A percentile compares a stretch with the other conserved stretches of the same genome.
Evolutionary conservation across 768 basidiomycete species (phyloP).

Genomic region (Suillus luteus): DNA sequence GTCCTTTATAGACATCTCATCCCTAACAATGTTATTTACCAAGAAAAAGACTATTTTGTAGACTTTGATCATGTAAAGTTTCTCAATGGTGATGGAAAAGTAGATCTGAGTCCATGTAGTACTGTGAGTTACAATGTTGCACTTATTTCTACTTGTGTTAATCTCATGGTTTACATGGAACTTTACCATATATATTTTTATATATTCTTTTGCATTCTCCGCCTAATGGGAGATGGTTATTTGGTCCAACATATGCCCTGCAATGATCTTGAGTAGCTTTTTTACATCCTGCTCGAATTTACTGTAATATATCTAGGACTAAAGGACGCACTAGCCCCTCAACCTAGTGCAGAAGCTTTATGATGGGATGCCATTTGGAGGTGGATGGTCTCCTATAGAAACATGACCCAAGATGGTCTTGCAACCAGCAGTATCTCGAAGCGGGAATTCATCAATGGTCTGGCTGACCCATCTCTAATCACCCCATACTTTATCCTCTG

Average conservation of each 20-base stretch:
- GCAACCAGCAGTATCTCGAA: not conserved
- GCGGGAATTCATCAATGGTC: not conserved
- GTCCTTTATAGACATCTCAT: not conserved
- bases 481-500: not conserved
- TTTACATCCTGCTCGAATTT: not conserved
- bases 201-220: not conserved
- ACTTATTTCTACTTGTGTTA: not conserved
- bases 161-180: not conserved
- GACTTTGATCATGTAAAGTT: slow-evolving; percentile 3
- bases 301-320: not conserved
- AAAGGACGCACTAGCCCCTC: not conserved
- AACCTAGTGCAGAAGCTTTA: not conserved
- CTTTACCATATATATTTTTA: not conserved
- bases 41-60: not conserved
- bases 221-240: not conserved
- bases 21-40: not conserved
- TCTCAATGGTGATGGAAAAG: not conserved
- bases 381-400: not conserved
- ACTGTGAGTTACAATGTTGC: not conserved
- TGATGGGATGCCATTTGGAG: not conserved
- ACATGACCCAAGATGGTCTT: not conserved
- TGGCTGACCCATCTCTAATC: not conserved
- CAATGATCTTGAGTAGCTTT: not conserved
- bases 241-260: not conserved
- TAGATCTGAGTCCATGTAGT: not conserved